A percentile compares a stretch with the other conserved stretches of the same genome.
These are phyloP conservation scores for Millerago galiae DNA, from an alignment of 805 yeast genomes.

Conservation along the genomic window DNA sequence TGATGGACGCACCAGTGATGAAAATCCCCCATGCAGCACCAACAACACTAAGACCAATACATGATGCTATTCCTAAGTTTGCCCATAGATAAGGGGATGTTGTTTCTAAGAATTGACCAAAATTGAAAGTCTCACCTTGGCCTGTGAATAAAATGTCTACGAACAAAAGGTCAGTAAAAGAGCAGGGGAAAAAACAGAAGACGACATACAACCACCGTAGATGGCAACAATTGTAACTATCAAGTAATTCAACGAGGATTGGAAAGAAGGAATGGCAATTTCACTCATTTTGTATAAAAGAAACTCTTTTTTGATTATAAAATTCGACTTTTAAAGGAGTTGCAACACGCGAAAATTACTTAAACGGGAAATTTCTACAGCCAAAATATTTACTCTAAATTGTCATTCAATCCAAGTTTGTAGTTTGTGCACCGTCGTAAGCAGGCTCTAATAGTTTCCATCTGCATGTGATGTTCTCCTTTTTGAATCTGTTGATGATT, in stretches of 20 bases:
- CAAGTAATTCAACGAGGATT: conserved; percentile 12
- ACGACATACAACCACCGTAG: conserved; percentile 23
- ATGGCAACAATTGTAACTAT: conserved; percentile 13
- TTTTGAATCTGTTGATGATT: conserved; percentile 61
- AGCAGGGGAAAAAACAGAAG: neutral
- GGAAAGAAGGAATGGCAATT: conserved; percentile 17
- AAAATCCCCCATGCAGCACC: conserved; percentile 99
- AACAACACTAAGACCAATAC: conserved; percentile 90
- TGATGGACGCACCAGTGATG: conserved; percentile 86
- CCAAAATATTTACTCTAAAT: no score
- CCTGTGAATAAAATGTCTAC: conserved; percentile 65
- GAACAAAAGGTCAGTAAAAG: neutral
- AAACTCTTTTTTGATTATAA: neutral
- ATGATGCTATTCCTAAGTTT: conserved; percentile 75
- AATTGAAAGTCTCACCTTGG: conserved; percentile 84
- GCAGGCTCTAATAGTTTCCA: conserved; percentile 88
- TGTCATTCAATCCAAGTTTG: conserved; percentile 6
- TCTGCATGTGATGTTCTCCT: conserved; percentile 60
- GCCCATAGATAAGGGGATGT: conserved; percentile 99
- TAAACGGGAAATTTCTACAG: neutral
- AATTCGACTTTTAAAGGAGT: neutral
- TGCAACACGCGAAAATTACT: neutral
- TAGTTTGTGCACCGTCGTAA: conserved; percentile 73
- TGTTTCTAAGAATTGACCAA: conserved; percentile 78
- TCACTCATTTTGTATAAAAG: conserved; percentile 14